phyloP scores from a whole-genome alignment of 73 alveolate species.

The Stentor roeselii region DNA sequence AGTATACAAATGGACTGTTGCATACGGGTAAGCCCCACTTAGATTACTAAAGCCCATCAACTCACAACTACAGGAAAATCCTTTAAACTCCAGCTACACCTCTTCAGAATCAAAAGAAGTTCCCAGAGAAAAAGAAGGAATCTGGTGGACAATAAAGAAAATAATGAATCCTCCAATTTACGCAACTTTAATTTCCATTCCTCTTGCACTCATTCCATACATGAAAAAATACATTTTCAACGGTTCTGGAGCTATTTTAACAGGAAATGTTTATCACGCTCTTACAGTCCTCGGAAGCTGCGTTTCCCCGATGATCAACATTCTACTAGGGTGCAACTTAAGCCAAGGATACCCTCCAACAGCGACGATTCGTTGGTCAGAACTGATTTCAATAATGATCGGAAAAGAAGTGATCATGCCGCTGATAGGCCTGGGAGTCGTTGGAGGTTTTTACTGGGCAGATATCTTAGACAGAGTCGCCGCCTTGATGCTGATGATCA shows the following conservation, averaged over 20 bases:
- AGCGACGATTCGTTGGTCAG: neutral
- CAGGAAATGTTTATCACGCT: neutral
- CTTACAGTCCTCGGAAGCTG: neutral
- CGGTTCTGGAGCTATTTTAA: neutral
- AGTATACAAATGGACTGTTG: neutral
- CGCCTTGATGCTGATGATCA: constrained; percentile 6
- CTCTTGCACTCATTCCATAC: neutral
- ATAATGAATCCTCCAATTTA: neutral
- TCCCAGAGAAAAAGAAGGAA: neutral
- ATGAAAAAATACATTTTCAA: neutral
- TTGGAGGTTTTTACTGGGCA: neutral
- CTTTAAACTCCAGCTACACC: neutral
- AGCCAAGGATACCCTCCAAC: neutral
- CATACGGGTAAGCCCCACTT: neutral
- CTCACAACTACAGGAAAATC: neutral
- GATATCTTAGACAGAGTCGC: neutral
- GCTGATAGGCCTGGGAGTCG: neutral
- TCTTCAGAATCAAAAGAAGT: neutral
- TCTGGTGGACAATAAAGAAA: neutral
- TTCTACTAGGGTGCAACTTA: neutral
- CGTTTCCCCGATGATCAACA: neutral
- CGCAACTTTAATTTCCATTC: neutral
- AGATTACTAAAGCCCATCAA: neutral
- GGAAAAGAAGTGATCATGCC: neutral
- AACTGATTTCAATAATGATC: neutral